A percentile compares a stretch with the other conserved stretches of the same genome.
phyloP scores from a whole-genome alignment of 495 filamentous ascomycete species.

The Lasiosphaeria hispida region DNA sequence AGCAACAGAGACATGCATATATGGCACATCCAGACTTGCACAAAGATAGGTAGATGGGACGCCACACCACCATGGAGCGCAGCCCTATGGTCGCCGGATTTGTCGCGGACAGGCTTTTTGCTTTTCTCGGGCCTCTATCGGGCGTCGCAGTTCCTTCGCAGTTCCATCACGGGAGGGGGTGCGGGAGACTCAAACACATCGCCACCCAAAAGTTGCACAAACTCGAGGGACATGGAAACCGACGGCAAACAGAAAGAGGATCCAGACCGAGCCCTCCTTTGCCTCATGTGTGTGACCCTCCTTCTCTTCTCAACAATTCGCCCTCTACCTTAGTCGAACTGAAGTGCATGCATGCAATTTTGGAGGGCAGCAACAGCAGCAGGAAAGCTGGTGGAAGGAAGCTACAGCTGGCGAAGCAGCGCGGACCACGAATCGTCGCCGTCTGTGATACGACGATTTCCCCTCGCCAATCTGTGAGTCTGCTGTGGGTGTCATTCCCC shows the following conservation, averaged over 20 bases:
- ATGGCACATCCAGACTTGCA: too few species aligned
- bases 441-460: slow-evolving; percentile 1
- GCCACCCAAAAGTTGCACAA: neutral
- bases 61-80: too few species aligned
- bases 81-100: too few species aligned
- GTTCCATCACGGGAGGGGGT: neutral
- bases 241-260: too few species aligned
- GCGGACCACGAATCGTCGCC: neutral
- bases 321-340: neutral
- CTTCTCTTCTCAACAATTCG: neutral
- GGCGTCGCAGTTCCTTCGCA: neutral
- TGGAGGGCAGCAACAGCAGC: slow-evolving; percentile 2
- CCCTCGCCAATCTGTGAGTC: slow-evolving; percentile 9
- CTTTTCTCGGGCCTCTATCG: slow-evolving; percentile 1
- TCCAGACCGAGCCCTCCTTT: too few species aligned
- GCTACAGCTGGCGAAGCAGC: slow-evolving; percentile 10
- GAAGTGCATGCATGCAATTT: neutral
- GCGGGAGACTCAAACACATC: neutral
- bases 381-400: neutral
- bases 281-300: neutral
- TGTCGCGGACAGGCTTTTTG: too few species aligned
- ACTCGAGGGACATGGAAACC: neutral
- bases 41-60: too few species aligned
- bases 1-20: too few species aligned
- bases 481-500: neutral